Evolutionary conservation across 768 basidiomycete genomes (phyloP).

Genomic region (Tulasnella sp.): DNA sequence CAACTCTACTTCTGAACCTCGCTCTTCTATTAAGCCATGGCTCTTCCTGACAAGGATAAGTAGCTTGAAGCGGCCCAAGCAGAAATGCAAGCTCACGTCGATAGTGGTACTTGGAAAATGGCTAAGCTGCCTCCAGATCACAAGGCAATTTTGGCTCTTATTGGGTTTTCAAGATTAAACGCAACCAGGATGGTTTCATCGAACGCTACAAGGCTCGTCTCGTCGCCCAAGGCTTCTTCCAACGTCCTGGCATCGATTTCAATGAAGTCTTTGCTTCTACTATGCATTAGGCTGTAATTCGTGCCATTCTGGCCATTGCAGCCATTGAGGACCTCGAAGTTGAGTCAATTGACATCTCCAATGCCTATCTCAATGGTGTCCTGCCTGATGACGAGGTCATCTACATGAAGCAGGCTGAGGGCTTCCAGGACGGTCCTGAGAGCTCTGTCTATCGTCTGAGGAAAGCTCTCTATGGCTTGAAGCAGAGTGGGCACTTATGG

Average conservation of each 20-base stretch:
- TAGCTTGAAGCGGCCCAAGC: neutral
- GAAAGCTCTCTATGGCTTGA: slow-evolving; percentile 24
- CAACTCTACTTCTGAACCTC: neutral
- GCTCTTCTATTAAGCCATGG: slow-evolving; percentile 19
- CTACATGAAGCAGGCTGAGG: slow-evolving; percentile 5
- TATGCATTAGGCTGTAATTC: neutral
- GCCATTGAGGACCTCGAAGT: slow-evolving; percentile 7
- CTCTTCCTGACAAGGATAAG: slow-evolving; percentile 16
- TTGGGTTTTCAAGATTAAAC: slow-evolving; percentile 36
- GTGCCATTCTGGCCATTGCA: slow-evolving; percentile 2
- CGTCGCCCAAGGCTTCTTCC: slow-evolving; percentile 34
- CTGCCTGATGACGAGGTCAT: slow-evolving; percentile 17
- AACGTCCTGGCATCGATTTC: slow-evolving; percentile 33
- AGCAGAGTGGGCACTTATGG: slow-evolving; percentile 22
- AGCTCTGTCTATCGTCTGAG: neutral
- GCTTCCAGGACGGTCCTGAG: neutral
- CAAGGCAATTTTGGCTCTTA: slow-evolving; percentile 23
- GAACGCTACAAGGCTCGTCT: slow-evolving; percentile 32
- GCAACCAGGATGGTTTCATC: slow-evolving; percentile 28
- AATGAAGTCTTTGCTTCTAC: slow-evolving; percentile 14
- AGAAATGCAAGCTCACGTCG: neutral
- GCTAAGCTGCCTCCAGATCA: slow-evolving; percentile 18
- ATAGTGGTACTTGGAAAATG: slow-evolving; percentile 18
- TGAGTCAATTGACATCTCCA: slow-evolving; percentile 22
- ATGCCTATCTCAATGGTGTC: slow-evolving; percentile 22